phyloP scores from a whole-genome alignment of 805 yeast species.

The Candida sphagnicola region DNA sequence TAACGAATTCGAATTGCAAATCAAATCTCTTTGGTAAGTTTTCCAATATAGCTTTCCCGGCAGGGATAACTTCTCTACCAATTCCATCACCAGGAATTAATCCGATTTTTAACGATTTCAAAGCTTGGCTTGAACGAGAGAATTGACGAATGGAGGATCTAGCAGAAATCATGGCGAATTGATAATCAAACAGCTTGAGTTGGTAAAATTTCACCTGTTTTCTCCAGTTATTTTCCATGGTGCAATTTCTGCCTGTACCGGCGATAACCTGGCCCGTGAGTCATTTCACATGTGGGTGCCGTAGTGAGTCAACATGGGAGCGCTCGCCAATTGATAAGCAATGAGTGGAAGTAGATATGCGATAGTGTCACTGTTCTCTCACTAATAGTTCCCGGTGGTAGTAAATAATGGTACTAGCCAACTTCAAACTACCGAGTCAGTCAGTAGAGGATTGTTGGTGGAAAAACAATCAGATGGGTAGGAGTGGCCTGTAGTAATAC shows the following conservation, averaged over 20 bases:
- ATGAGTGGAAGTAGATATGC: too few species aligned
- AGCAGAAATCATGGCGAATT: constrained; percentile 16
- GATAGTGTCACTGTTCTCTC: too few species aligned
- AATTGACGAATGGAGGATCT: constrained; percentile 25
- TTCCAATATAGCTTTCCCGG: constrained; percentile 85
- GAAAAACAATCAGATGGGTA: too few species aligned
- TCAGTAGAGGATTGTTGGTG: too few species aligned
- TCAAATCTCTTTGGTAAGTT: constrained; percentile 73
- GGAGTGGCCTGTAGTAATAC: too few species aligned
- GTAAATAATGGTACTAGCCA: too few species aligned
- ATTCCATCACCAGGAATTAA: constrained; percentile 98
- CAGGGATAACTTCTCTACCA: constrained; percentile 96
- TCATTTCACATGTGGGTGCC: neutral
- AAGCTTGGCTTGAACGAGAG: constrained; percentile 26
- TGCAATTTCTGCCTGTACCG: neutral
- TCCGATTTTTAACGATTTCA: constrained; percentile 44
- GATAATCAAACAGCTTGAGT: too few species aligned
- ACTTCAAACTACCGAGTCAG: too few species aligned
- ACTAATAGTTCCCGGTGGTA: too few species aligned
- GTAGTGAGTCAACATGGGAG: neutral
- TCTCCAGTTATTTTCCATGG: too few species aligned
- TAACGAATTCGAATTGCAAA: constrained; percentile 78
- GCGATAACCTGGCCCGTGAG: neutral
- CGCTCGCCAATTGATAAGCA: too few species aligned
- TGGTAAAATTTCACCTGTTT: too few species aligned